phyloP scores from a whole-genome alignment of 441 rosid genomes.

The Populus hybrid region DNA sequence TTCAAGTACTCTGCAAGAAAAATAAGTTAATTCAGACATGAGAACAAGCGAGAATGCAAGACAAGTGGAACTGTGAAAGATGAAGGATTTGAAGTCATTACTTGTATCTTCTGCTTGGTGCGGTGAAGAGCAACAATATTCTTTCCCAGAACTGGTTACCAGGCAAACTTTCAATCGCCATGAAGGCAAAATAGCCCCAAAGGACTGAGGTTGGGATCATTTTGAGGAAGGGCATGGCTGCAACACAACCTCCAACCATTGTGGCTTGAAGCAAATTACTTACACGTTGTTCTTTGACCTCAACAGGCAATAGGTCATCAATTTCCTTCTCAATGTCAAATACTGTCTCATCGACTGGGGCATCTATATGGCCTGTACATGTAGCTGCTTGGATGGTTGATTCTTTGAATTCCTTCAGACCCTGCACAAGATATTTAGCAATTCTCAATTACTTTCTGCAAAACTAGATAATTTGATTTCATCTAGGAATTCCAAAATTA shows the following conservation, averaged over 20 bases:
- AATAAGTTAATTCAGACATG: too few species aligned
- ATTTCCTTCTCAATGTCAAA: slow-evolving; percentile 91
- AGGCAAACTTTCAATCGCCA: too few species aligned
- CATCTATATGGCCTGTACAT: slow-evolving; percentile 61
- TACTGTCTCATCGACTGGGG: slow-evolving; percentile 79
- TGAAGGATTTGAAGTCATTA: too few species aligned
- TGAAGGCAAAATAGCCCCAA: too few species aligned
- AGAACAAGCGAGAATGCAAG: too few species aligned
- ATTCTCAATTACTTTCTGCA: background rate
- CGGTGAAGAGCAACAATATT: too few species aligned
- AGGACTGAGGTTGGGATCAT: slow-evolving; percentile 91
- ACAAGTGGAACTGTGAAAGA: too few species aligned
- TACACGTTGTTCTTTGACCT: slow-evolving; percentile 83
- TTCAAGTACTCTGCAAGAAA: too few species aligned
- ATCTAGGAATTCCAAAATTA: background rate
- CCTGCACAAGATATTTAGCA: slow-evolving; percentile 34
- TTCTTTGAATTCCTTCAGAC: slow-evolving; percentile 67
- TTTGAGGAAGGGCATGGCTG: slow-evolving; percentile 90
- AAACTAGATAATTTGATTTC: background rate
- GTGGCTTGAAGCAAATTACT: slow-evolving; percentile 82
- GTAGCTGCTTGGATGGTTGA: slow-evolving; percentile 77
- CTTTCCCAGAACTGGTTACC: too few species aligned
- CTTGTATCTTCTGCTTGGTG: too few species aligned
- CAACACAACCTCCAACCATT: slow-evolving; percentile 90
- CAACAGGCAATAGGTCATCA: slow-evolving; percentile 80